These are phyloP conservation scores for Trichoderma orchidacearum DNA, from an alignment of 495 filamentous ascomycete species.

Conservation along the genomic window DNA sequence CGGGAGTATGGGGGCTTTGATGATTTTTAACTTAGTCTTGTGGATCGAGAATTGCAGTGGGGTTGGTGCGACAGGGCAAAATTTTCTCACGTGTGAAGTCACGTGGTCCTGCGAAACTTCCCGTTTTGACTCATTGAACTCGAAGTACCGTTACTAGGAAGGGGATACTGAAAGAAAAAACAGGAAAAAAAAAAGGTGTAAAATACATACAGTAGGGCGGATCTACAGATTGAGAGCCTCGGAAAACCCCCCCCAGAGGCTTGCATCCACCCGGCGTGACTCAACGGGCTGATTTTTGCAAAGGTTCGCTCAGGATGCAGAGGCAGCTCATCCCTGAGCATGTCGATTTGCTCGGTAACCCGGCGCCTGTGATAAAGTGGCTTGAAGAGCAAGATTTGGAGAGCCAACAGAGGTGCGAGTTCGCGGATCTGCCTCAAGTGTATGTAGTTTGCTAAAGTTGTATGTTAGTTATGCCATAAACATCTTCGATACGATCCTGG, in stretches of 20 bases:
- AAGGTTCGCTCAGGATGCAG: not conserved
- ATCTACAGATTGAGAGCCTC: not conserved
- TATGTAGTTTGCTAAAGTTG: not conserved
- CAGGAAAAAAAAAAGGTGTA: not conserved
- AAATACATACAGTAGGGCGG: not conserved
- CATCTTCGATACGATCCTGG: constrained; percentile 24
- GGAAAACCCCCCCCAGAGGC: not conserved
- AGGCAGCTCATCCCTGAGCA: not conserved
- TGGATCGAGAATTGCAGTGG: not conserved
- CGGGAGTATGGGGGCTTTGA: not conserved
- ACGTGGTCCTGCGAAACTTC: not conserved
- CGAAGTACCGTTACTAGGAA: not conserved
- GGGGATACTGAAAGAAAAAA: not conserved
- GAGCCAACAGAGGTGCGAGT: not conserved
- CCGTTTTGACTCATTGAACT: not conserved
- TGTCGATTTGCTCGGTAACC: not conserved
- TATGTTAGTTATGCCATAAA: constrained; percentile 8
- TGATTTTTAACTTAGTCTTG: not conserved
- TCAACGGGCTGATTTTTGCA: not conserved
- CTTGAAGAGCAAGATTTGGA: not conserved
- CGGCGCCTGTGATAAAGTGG: not conserved
- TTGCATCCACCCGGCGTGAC: not conserved
- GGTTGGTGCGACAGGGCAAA: constrained; percentile 1
- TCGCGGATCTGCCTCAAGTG: not conserved
- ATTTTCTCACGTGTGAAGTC: constrained; percentile 2